These are phyloP conservation scores for Amaranthus hypochondriacus DNA, from an alignment of 148 eudicot genomes.

Conservation along the genomic window DNA sequence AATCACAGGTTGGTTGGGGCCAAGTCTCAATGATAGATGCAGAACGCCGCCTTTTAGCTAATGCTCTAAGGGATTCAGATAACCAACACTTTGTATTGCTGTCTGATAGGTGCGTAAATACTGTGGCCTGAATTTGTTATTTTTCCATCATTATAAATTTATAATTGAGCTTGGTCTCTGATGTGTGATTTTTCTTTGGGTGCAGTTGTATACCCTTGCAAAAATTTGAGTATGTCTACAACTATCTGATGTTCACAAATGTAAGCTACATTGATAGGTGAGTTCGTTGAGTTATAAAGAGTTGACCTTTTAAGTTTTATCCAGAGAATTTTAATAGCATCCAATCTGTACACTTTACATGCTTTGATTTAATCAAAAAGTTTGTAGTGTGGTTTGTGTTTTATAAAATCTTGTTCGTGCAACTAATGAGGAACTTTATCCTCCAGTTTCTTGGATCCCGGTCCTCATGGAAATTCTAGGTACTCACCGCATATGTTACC, in stretches of 20 bases:
- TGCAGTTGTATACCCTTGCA: constrained; percentile 94
- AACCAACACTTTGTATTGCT: constrained; percentile 93
- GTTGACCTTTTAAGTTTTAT: neutral
- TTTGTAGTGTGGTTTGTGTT: neutral
- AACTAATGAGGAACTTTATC: constrained; percentile 21
- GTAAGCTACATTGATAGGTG: constrained; percentile 90
- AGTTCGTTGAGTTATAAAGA: constrained; percentile 14
- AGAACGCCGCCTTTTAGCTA: constrained; percentile 81
- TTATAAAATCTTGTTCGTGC: neutral
- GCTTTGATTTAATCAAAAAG: neutral
- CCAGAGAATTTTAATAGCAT: neutral
- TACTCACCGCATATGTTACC: constrained; percentile 86
- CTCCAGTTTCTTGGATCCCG: constrained; percentile 92
- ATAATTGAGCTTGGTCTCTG: constrained; percentile 7
- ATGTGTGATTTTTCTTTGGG: constrained; percentile 19
- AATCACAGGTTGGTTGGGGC: constrained; percentile 89
- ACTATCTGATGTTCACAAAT: constrained; percentile 80
- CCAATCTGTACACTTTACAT: too few relatives aligned
- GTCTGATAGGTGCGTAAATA: constrained; percentile 70
- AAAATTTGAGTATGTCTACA: constrained; percentile 74
- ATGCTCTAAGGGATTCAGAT: constrained; percentile 82
- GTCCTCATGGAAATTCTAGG: constrained; percentile 93
- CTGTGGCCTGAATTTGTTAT: neutral
- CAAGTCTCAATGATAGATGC: constrained; percentile 98
- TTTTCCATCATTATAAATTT: neutral